Base-by-base conservation (phyloP, 1,284 basidiomycete genomes). In the Ceratobasidium sp. region DNA sequence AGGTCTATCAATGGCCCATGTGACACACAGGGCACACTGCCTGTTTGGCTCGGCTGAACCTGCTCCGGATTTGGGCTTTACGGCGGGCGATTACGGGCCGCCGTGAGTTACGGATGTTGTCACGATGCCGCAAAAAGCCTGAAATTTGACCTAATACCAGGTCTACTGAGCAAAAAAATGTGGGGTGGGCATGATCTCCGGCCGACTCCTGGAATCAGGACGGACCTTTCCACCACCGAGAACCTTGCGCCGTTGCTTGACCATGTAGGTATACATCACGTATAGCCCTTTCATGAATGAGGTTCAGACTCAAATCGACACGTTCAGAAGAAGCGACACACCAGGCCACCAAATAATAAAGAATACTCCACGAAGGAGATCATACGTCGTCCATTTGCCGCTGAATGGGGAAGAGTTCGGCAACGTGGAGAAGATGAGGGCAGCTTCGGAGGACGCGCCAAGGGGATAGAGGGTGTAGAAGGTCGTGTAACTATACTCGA, bases 391-490 rank as follows among this genome's bases (percentile, higher is more conserved):
- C 76, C 78, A 79, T 59, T 72, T 71, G 24, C 78, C 79, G 65
- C 76, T 75, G 13, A 79, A 77, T n/a, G 79, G 82, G 79, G 76
- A 86, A 82, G 78, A 83, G 78, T 74, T 85, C 2, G 92, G 92
- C 39, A 98, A 86, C 9, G 94, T 93, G 0, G 90, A 87, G 80
- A 90, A 90, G 79, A 91, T 92, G 75, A 97, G 86, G 81, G 92
- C 89, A 0, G 95, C 95, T 83, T 99, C 97, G 53, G 93, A 95
- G 7, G 87, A 87, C 0, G 97, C 97, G 63, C 97, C 97, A 58
- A 96, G 83, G 2, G 94, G 95, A 84, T 99, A 99, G 34, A 98
- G 88, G 61, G 96, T 79, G 82, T 93, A 96, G 84, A 98, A 99
- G 6, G 94, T 89, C 34, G 95, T 94, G 86, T 98, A 99, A 71